Base-by-base conservation (phyloP, 2,329 filamentous ascomycete genomes). In the Tolypocladium album region DNA sequence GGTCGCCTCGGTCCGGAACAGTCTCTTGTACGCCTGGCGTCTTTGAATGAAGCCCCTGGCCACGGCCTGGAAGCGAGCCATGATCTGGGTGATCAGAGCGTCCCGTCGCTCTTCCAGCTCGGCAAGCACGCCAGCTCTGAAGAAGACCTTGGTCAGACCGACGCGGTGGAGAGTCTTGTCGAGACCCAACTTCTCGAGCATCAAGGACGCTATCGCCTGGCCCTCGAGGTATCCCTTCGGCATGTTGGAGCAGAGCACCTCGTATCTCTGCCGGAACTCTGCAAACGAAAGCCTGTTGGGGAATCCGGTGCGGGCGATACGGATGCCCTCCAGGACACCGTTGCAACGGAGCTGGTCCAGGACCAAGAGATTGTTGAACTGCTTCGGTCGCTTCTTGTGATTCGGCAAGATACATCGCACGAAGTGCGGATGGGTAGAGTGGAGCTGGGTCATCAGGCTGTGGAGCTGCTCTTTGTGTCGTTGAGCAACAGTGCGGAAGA, bases 381-480 rank as follows among this genome's bases (percentile, higher is more conserved):
- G 89, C 74, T 99, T 99, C 0, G 94, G 91, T 31, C 88, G 84
- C 75, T 99, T 99, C 75, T 96, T 97, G 79, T 99, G 94, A 70
- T 99, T 99, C 4, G 94, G 95, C 61, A 99, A 81, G 63, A 99
- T 99, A 71, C 94, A 99, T 55, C 94, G 89, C 38, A 99, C 94
- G 71, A 99, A 99, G 74, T 99, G 94, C 61, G 95, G 95, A 71
- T 99, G 94, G 0, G 94, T 99, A 0, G 90, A 95, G 72, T 99
- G 89, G 20, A 99, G 83, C 69, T 97, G 92, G 17, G 82, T 81
- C 94, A 99, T 99, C 61, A 99, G 78, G 63, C 87, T 95, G n/a
- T 92, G 90, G n/a, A 99, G 82, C 67, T 97, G 93, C 73, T 99
- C 94, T 74, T 99, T 99, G 79, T 99, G 94, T 67, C 92, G 84